Evolutionary conservation across 202 grass and related monocot species (phyloP), one percentile per base, ranked within the genome.

Genomic region (Tripidium arundinaceum): DNA sequence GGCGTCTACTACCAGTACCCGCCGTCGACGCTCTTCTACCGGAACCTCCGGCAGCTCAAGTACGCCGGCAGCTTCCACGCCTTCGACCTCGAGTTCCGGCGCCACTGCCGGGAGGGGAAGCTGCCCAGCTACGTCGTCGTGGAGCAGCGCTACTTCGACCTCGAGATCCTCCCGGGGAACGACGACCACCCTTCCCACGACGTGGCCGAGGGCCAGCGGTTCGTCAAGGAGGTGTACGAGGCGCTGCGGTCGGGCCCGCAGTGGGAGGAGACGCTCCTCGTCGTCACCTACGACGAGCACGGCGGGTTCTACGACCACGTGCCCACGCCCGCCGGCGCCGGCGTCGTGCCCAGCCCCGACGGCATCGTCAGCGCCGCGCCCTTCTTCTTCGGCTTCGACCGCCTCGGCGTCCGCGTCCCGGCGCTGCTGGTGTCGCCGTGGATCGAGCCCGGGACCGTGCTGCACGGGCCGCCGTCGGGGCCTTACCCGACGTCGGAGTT

Each of bases 131-230:
- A n/a, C n/a, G n/a, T n/a, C n/a, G n/a, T n/a, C n/a, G n/a, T n/a
- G n/a, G n/a, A n/a, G n/a, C n/a, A n/a, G n/a, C n/a, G n/a, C n/a
- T n/a, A n/a, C n/a, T n/a, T n/a, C n/a, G n/a, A n/a, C n/a, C n/a
- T n/a, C n/a, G n/a, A n/a, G n/a, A n/a, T n/a, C n/a, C n/a, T n/a
- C n/a, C n/a, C n/a, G n/a, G n/a, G n/a, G n/a, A n/a, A n/a, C 60
- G 94, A 98, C 63, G 94, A 98, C 71, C 94, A 97, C 66, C 94
- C 94, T 0, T 94, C 89, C 1, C 94, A 97, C 57, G 91, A 98
- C 38, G 94, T 98, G 1, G 71, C 86, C 11, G 78, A 94, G 66
- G 91, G 94, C 3, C 91, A 98, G 85, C 80, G 82, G 2, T 87
- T 98, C 27, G 67, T 98, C 5, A 94, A 94, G 83, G 87, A 87